These are phyloP conservation scores for Pestalotiopsis sp. DNA, from an alignment of 2,329 filamentous ascomycete genomes.

Conservation along the genomic window DNA sequence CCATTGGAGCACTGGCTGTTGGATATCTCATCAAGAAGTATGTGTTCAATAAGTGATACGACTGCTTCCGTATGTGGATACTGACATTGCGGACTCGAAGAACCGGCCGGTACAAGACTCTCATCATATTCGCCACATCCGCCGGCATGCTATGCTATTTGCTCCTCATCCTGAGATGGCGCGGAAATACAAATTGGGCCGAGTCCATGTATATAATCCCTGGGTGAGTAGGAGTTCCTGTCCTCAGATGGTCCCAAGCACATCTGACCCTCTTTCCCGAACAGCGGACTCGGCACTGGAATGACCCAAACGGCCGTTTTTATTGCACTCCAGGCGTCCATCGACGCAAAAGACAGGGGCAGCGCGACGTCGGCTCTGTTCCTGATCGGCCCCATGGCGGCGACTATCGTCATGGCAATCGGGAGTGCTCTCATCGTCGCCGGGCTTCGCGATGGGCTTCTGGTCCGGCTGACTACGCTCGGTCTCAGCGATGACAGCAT, in stretches of 20 bases:
- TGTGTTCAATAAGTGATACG: conserved; percentile 11
- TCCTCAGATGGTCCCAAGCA: too few relatives aligned
- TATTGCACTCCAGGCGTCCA: conserved; percentile 46
- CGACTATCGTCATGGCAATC: conserved; percentile 25
- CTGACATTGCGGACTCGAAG: conserved; percentile 27
- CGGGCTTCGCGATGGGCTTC: conserved; percentile 27
- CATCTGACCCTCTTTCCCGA: conserved; percentile 6
- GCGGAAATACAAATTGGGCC: conserved; percentile 53
- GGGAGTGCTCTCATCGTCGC: conserved; percentile 25
- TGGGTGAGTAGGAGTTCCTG: not conserved
- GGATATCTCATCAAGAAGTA: conserved; percentile 60
- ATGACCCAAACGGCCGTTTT: conserved; percentile 46
- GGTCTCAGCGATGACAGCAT: conserved; percentile 22
- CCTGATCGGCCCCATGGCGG: conserved; percentile 41
- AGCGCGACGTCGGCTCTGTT: conserved; percentile 50
- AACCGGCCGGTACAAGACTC: conserved; percentile 59
- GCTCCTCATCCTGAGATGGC: conserved; percentile 58
- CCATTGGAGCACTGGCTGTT: conserved; percentile 60
- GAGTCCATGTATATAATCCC: conserved; percentile 44
- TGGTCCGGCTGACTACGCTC: conserved; percentile 23
- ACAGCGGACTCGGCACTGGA: conserved; percentile 51
- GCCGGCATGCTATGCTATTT: conserved; percentile 51
- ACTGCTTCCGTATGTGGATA: not conserved
- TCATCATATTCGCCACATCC: conserved; percentile 51
- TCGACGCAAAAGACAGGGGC: conserved; percentile 45